Conservation (phyloP, 2,329 filamentous ascomycete species). For the Fusarium nurragi region DNA sequence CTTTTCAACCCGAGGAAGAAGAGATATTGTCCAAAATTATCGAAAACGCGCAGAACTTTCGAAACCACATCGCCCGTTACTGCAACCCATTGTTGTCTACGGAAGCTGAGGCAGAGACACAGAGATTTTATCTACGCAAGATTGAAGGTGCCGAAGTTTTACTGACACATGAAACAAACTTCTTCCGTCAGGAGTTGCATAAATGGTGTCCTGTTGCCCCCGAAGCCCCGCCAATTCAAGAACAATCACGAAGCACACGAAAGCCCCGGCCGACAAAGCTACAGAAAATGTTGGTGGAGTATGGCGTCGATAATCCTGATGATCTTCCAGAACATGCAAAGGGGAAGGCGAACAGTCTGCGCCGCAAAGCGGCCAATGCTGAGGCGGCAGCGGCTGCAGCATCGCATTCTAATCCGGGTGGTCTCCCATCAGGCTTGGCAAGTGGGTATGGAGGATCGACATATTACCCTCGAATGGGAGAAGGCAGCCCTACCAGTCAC, state of each 20-base stretch:
- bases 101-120: slow-evolving; percentile 85
- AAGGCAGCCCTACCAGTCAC: slow-evolving; percentile 40
- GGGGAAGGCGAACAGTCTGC: slow-evolving; percentile 77
- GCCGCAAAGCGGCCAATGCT: slow-evolving; percentile 74
- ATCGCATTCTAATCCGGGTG: slow-evolving; percentile 30
- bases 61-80: slow-evolving; percentile 80
- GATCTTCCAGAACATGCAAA: slow-evolving; percentile 86
- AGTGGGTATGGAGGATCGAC: slow-evolving; percentile 40
- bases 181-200: slow-evolving; percentile 94
- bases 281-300: slow-evolving; percentile 90
- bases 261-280: slow-evolving; percentile 97
- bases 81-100: slow-evolving; percentile 85
- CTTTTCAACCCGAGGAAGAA: slow-evolving; percentile 97
- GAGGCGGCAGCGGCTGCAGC: slow-evolving; percentile 59
- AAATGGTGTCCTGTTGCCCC: slow-evolving; percentile 93
- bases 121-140: slow-evolving; percentile 95
- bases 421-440: slow-evolving; percentile 34
- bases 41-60: slow-evolving; percentile 83
- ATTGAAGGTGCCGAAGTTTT: slow-evolving; percentile 97
- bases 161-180: slow-evolving; percentile 93
- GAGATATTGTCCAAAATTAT: slow-evolving; percentile 87
- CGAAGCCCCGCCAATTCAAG: slow-evolving; percentile 83
- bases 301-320: slow-evolving; percentile 89
- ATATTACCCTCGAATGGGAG: slow-evolving; percentile 40
- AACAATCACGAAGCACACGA: slow-evolving; percentile 88